Evolutionary conservation across 371 early-diverging fungal species (phyloP), one percentile per base, ranked within the genome.

Genomic region (Phascolomyces articulosus): DNA sequence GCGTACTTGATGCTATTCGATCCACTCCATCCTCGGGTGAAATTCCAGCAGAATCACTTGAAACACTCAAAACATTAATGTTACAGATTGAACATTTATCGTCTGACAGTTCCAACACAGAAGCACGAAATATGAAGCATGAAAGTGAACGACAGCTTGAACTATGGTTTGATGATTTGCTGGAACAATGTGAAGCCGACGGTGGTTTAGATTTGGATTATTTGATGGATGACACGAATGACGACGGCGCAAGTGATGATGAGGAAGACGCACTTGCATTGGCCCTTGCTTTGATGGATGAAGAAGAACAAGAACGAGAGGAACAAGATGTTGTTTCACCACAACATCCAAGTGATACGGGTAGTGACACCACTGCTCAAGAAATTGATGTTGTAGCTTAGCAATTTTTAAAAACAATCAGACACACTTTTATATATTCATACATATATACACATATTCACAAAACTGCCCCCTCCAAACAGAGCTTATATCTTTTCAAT

Each of bases 131-230:
- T 31, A 65, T 80, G 60, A 77, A 72, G 58, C 63, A 80, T 41
- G 74, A 80, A 38, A 77, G 77, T 34, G 80, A 75, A 23, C 68
- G 65, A 20, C 77, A 71, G 41, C 58, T 80, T 15, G 80, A 77
- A 64, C 51, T 70, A 31, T 80, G 80, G 80, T 77, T 80, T 60
- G 80, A 80, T 41, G 77, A 80, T 44, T 57, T 80, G 29, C 60
- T 80, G 16, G 80, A 73, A n/a, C 77, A 66, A n/a, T 80, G 77
- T 58, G 77, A 75, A 48, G 79, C 73, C 0, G 79, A 75, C 44
- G 75, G 69, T 11, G 75, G 69, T 34, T 60, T 71, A n/a, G 62
- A 67, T 54, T 49, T 73, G 20, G 68, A 65, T 20, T 59, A 61
- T n/a, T 51, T 64, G 24, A 65, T 67, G 38, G 58, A 60, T 23